Base-by-base conservation (phyloP, 2,329 filamentous ascomycete species). In the Beauveria asiatica region DNA sequence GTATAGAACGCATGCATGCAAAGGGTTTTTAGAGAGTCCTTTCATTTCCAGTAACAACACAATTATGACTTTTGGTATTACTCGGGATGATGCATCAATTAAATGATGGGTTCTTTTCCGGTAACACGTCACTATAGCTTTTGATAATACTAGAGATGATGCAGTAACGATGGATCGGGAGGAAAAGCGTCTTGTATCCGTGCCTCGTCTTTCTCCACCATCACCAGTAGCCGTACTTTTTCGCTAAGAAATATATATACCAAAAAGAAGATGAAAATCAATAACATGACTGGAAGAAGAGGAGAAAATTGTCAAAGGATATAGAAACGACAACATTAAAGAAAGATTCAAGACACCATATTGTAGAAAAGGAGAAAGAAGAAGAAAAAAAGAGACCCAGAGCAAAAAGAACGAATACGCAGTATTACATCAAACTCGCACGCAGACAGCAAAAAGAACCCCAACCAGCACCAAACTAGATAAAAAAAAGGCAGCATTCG, bases 181-280 rank as follows among this genome's bases (percentile, higher is more conserved):
- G 30, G 37, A 21, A 7, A 42, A 50, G 7, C 33, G 10, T 50
- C 7, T 50, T 50, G 5, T 50, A 37, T 13, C 19, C 30, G 27
- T 19, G 10, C 27, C 33, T 21, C 44, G 16, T 46, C 30, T 33
- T 33, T 21, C 11, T 13, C 48, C 19, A n/a, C 10, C 48, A 50
- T 33, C 17, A 9, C 10, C 9, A 16, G 33, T 5, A 37, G 33
- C 33, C 33, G 33, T 13, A 37, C 33, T 10, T 10, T 39, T 21
- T 39, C 37, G 27, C n/a, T n/a, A 33, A 53, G 3, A 44, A 25
- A 45, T 59, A 59, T 58, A 51, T 59, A 52, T 41, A 52, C 17
- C 16, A 19, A 49, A 45, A 51, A 41, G 33, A 41, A 33, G 48
- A 45, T 51, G 33, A 55, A 30, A 37, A 16, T 39, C 10, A 30